A percentile compares a stretch with the other conserved stretches of the same genome.
Evolutionary conservation across 2,329 filamentous ascomycete species (phyloP).

Genomic region (Didymella pinodella): DNA sequence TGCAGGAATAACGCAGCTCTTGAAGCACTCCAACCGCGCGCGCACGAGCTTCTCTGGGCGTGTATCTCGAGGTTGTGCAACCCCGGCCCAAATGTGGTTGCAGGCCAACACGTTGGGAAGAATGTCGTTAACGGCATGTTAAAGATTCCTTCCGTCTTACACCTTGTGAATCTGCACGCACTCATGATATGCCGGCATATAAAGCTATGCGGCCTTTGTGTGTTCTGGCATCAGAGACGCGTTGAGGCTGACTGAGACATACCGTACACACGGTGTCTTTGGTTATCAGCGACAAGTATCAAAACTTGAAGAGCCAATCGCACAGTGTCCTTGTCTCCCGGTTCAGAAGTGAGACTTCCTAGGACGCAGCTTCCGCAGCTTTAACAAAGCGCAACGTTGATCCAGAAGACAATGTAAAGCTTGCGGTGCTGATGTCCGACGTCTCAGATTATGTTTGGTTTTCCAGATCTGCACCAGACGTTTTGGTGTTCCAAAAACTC

Average conservation of each 20-base stretch:
- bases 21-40: constrained; percentile 9
- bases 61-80: constrained; percentile 13
- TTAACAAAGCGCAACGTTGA: not conserved
- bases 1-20: constrained; percentile 4
- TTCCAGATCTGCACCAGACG: no score
- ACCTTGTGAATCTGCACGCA: not conserved
- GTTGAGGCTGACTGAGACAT: not conserved
- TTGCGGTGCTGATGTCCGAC: not conserved
- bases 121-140: constrained; percentile 10
- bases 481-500: not conserved
- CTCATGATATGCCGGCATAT: not conserved
- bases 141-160: no score
- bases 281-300: not conserved
- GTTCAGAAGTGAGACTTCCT: not conserved
- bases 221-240: not conserved
- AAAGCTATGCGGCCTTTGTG: not conserved
- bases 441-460: no score
- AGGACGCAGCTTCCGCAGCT: not conserved
- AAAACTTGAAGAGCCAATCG: not conserved
- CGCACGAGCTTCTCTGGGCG: not conserved
- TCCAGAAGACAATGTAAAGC: no score
- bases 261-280: not conserved
- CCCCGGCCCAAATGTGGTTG: constrained; percentile 8
- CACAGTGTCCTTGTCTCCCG: not conserved
- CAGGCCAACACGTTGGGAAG: constrained; percentile 12